phyloP scores from a whole-genome alignment of 2,329 filamentous ascomycete species.

The Cladosporium sp. region DNA sequence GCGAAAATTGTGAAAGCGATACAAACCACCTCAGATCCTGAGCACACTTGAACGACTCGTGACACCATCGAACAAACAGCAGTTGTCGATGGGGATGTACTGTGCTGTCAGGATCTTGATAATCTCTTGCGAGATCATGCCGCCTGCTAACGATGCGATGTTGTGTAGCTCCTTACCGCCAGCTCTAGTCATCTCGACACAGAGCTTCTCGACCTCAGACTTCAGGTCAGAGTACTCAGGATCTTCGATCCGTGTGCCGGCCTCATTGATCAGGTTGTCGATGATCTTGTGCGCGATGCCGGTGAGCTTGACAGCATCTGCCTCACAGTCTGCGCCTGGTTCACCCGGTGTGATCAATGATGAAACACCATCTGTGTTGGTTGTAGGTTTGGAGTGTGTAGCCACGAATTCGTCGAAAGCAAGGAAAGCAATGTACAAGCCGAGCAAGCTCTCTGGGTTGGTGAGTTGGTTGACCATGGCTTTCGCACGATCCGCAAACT shows the following conservation, averaged over 20 bases:
- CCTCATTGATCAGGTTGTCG: constrained; percentile 41
- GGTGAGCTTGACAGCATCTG: constrained; percentile 37
- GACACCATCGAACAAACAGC: constrained; percentile 60
- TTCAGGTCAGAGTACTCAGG: constrained; percentile 38
- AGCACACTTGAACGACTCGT: constrained; percentile 45
- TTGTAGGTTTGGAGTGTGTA: constrained; percentile 29
- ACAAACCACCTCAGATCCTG: constrained; percentile 15
- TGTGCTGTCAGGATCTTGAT: constrained; percentile 80
- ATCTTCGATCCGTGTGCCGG: constrained; percentile 37
- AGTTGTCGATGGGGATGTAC: constrained; percentile 62
- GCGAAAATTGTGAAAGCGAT: not conserved
- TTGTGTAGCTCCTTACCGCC: constrained; percentile 88
- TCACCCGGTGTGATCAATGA: constrained; percentile 36
- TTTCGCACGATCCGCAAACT: constrained; percentile 42
- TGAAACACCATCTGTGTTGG: constrained; percentile 28
- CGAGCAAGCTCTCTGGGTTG: constrained; percentile 43
- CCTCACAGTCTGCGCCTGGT: constrained; percentile 31
- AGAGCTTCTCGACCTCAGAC: constrained; percentile 33
- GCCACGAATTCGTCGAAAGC: constrained; percentile 46
- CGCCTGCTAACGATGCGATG: constrained; percentile 79
- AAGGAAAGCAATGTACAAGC: constrained; percentile 48
- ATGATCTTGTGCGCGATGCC: constrained; percentile 41
- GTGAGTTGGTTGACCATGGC: constrained; percentile 41
- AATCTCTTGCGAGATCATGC: constrained; percentile 92
- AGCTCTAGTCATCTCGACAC: constrained; percentile 59